A percentile compares a stretch with the other conserved stretches of the same genome.
phyloP scores from a whole-genome alignment of 192 early-diverging fungal species.

The Obelidium mucronatum region DNA sequence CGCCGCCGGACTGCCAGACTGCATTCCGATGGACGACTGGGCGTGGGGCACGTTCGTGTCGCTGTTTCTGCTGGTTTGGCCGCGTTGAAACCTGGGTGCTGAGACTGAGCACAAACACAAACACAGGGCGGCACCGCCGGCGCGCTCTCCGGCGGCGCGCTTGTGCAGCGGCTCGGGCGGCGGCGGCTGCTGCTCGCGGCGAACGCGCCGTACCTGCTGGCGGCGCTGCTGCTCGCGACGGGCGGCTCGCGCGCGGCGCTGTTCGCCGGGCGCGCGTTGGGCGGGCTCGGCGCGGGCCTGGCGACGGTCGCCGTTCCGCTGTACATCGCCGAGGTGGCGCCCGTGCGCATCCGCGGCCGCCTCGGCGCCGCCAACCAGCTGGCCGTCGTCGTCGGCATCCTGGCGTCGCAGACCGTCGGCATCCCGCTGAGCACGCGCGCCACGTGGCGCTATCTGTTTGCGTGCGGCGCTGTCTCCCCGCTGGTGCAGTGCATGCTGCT shows the following conservation, averaged over 20 bases:
- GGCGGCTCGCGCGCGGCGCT: slow-evolving; percentile 53
- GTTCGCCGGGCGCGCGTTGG: slow-evolving; percentile 70
- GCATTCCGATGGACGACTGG: slow-evolving; percentile 56
- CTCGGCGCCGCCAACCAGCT: slow-evolving; percentile 88
- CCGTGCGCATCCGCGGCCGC: slow-evolving; percentile 70
- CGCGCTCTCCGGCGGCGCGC: slow-evolving; percentile 77
- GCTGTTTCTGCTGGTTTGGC: slow-evolving; percentile 49
- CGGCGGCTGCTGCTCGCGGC: slow-evolving; percentile 70
- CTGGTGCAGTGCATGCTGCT: slow-evolving; percentile 71
- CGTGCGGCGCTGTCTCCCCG: slow-evolving; percentile 51
- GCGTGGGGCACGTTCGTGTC: slow-evolving; percentile 52
- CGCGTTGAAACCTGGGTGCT: slow-evolving; percentile 40
- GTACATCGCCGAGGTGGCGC: slow-evolving; percentile 81
- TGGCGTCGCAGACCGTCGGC: slow-evolving; percentile 66
- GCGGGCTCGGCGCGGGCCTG: slow-evolving; percentile 80
- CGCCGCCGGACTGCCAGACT: slow-evolving; percentile 25
- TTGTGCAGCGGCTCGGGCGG: slow-evolving; percentile 73
- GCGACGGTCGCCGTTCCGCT: slow-evolving; percentile 80
- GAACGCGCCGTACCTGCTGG: slow-evolving; percentile 68
- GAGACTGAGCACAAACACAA: background rate
- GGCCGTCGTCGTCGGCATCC: slow-evolving; percentile 81
- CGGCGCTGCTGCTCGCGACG: slow-evolving; percentile 68
- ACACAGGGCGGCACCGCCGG: slow-evolving; percentile 77
- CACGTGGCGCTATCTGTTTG: slow-evolving; percentile 79
- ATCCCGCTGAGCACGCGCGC: slow-evolving; percentile 54